Conservation (phyloP, 148 eudicot genomes). For the Polygonum aviculare region DNA sequence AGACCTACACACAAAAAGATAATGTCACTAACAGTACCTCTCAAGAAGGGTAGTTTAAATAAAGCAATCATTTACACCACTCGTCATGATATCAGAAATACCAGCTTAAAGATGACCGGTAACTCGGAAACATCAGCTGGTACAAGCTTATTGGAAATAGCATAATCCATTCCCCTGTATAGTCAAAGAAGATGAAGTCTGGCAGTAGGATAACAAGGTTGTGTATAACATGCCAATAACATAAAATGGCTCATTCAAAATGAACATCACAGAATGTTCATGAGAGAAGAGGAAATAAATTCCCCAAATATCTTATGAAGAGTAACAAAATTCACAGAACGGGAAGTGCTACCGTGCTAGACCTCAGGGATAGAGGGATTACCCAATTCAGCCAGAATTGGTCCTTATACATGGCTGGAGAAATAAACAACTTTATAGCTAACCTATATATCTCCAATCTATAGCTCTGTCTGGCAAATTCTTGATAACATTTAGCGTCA, state of each 20-base stretch:
- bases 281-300: too few relatives aligned
- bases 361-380: too few relatives aligned
- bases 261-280: neutral
- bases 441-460: neutral
- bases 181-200: neutral
- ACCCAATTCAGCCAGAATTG: neutral
- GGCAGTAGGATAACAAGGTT: neutral
- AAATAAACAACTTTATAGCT: neutral
- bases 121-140: neutral
- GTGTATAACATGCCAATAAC: neutral
- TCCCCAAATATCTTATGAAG: neutral
- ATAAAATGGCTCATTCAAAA: neutral
- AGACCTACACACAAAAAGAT: slow-evolving; percentile 3
- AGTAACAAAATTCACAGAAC: neutral
- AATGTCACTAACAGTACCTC: neutral
- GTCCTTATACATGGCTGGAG: neutral
- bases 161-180: neutral
- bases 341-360: neutral
- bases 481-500: neutral
- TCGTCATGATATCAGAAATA: neutral
- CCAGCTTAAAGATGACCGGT: neutral
- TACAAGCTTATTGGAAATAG: neutral
- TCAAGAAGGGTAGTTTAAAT: neutral
- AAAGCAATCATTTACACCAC: neutral
- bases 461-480: neutral